phyloP scores from a whole-genome alignment of 805 yeast genomes.

The Yamadazyma nakazawae region DNA sequence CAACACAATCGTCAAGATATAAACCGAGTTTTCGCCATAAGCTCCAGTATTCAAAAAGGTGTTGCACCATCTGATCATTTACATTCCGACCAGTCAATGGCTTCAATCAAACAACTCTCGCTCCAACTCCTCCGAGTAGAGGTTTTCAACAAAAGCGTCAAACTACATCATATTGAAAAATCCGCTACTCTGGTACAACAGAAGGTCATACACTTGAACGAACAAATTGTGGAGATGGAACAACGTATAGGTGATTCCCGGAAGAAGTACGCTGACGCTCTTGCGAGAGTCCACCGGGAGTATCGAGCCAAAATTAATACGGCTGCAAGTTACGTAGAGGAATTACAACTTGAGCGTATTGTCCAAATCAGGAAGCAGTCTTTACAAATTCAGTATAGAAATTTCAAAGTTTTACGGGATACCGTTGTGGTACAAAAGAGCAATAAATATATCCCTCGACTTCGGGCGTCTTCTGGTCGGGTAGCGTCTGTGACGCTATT shows the following conservation, averaged over 20 bases:
- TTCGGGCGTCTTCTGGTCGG: not conserved
- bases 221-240: slow-evolving; percentile 11
- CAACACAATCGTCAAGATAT: slow-evolving; percentile 20
- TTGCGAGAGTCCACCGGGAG: not conserved
- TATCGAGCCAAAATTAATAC: not conserved
- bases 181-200: slow-evolving; percentile 11
- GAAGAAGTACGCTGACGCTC: not conserved
- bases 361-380: slow-evolving; percentile 25
- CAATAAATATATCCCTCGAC: slow-evolving; percentile 3
- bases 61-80: not conserved
- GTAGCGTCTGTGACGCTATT: slow-evolving; percentile 14
- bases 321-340: not conserved
- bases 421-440: slow-evolving; percentile 15
- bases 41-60: slow-evolving; percentile 13
- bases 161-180: slow-evolving; percentile 15
- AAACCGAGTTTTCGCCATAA: slow-evolving; percentile 22
- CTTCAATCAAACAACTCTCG: slow-evolving; percentile 23
- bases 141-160: slow-evolving; percentile 14
- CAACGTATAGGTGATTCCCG: slow-evolving; percentile 1
- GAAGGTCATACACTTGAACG: slow-evolving; percentile 14
- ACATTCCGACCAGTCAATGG: slow-evolving; percentile 4
- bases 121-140: slow-evolving; percentile 31
- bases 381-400: slow-evolving; percentile 19
- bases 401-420: slow-evolving; percentile 27
- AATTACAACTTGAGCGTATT: slow-evolving; percentile 10